Conservation (phyloP, 148 eudicot genomes). For the Persicaria tinctoria region DNA sequence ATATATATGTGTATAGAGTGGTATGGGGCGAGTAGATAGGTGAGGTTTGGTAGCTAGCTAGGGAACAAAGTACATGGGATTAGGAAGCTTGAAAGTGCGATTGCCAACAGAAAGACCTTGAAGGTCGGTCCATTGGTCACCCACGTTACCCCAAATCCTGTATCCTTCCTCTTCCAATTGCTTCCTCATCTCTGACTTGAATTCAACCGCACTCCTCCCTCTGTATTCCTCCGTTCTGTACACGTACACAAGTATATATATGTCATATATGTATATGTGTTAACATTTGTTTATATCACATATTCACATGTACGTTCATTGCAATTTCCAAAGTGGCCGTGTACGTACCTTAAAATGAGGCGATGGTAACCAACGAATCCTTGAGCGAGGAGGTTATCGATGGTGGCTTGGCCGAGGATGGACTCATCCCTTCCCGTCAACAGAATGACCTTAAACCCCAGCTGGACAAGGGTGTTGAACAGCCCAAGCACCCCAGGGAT, state of each 20-base stretch:
- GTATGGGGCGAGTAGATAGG: no score
- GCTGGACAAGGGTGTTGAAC: constrained; percentile 36
- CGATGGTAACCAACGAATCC: constrained; percentile 65
- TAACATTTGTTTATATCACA: background rate
- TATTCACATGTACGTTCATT: background rate
- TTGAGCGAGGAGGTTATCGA: constrained; percentile 38
- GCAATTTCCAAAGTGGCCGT: background rate
- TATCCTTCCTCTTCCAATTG: constrained; percentile 52
- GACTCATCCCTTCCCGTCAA: constrained; percentile 60
- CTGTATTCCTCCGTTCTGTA: constrained; percentile 27
- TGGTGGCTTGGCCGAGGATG: constrained; percentile 44
- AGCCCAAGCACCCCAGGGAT: constrained; percentile 38
- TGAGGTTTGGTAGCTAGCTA: no score
- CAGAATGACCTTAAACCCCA: constrained; percentile 59
- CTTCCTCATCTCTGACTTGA: constrained; percentile 47
- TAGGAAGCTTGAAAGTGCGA: constrained; percentile 76
- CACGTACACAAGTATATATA: background rate
- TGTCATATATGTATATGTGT: background rate
- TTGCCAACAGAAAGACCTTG: constrained; percentile 58
- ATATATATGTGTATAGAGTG: no score
- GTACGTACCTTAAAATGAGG: constrained; percentile 69
- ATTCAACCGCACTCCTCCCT: constrained; percentile 48
- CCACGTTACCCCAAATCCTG: constrained; percentile 86
- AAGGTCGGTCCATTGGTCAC: constrained; percentile 91
- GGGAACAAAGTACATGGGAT: constrained; percentile 89